Base-by-base conservation (phyloP, 2,329 filamentous ascomycete genomes). In the Raffaelea arxii region DNA sequence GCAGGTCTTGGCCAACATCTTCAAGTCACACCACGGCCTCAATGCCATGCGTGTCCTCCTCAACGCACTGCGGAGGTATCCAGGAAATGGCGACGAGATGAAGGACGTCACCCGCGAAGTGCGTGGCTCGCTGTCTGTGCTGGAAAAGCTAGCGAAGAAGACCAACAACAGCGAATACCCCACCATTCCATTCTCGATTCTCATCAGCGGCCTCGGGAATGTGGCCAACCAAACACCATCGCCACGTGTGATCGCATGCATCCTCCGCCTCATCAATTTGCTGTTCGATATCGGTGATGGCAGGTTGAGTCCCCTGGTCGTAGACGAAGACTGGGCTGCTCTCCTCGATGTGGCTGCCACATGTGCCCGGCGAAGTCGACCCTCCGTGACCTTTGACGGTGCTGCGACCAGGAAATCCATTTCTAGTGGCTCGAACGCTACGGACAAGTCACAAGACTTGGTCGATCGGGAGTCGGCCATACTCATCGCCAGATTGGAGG, bases 1-100 rank as follows among this genome's bases (percentile, higher is more conserved):
- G 84, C 77, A 78, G 50, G 82, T 80, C 1, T 68, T 89, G 25
- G 72, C 75, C 57, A 83, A 86, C 52, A 68, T 90, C 0, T 82
- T 82, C 66, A 80, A 72, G 55, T 88, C 84, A 1, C 84, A 88
- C 58, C 78, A 86, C 52, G 83, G 83, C 19, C 81, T 85, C 51
- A 77, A 76, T 30, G 81, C 82, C 2, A 72, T 88, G 40, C 72
- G 78, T 46, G 74, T 82, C 22, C 63, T 87, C 21, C 67, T 87
- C 25, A 75, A 82, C 46, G 75, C 82, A 12, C 64, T 84, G 22
- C 71, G 71, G 37, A 69, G 71, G 45, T 67, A 74, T 32, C 62
- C 69, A 2, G 51, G 58, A 1, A 66, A 70, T 36, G 66, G 65
- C n/a, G 59, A 65, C 46, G 68, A 68, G 50, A 70, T 70, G 47